Conservation (phyloP, 75 land plant genomes). For the Sequoiadendron giganteum region DNA sequence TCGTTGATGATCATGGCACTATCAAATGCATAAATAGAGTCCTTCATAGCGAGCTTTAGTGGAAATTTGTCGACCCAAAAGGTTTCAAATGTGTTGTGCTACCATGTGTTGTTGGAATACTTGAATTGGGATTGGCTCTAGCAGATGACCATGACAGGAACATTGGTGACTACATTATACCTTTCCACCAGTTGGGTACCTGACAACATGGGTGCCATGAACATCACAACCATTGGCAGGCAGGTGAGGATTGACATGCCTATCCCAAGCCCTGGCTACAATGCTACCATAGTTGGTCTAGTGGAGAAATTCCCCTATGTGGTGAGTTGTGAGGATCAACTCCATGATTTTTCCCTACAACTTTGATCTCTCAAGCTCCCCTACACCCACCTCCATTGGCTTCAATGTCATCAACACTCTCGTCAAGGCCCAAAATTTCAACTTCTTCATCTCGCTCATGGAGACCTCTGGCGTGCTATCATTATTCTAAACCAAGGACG, state of each 20-base stretch:
- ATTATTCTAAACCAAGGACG: conserved; percentile 54
- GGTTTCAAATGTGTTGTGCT: conserved; percentile 68
- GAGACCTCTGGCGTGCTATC: conserved; percentile 65
- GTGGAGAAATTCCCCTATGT: conserved; percentile 50
- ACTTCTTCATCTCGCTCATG: conserved; percentile 61
- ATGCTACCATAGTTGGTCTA: conserved; percentile 44
- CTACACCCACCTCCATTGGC: conserved; percentile 34
- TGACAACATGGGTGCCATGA: conserved; percentile 46
- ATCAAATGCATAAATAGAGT: conserved; percentile 42
- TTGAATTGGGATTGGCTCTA: conserved; percentile 48
- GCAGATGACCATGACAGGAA: conserved; percentile 42
- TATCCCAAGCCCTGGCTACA: conserved; percentile 31
- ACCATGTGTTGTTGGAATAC: conserved; percentile 79
- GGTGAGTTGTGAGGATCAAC: conserved; percentile 45
- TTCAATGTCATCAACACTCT: conserved; percentile 58
- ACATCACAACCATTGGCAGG: conserved; percentile 40
- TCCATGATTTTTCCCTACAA: conserved; percentile 49
- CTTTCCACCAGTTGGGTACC: conserved; percentile 80
- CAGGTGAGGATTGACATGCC: conserved; percentile 41
- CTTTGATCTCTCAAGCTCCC: conserved; percentile 48
- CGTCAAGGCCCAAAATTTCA: conserved; percentile 53
- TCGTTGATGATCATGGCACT: conserved; percentile 73
- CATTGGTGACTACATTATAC: conserved; percentile 69
- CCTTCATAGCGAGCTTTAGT: conserved; percentile 12
- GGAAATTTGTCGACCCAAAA: conserved; percentile 27